Base-by-base conservation (phyloP, 345 rosid species). In the Corchorus olitorius region DNA sequence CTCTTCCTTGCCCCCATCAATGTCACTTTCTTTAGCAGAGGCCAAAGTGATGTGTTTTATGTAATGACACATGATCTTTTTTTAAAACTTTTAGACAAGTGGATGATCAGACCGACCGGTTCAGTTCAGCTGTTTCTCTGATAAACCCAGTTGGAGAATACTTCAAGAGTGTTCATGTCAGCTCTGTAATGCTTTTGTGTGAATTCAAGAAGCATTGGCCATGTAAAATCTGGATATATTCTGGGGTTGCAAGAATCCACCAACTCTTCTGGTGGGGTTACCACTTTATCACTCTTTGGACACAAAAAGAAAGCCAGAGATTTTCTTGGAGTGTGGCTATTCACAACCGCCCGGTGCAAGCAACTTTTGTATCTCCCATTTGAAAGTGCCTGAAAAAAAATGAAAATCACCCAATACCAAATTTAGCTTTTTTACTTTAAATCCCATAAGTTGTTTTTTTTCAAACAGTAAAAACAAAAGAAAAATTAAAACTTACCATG, bases 241-340 rank as follows among this genome's bases (percentile, higher is more conserved):
- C 99, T 87, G 60, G 94, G 93, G 43, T 83, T 75, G 66, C 9
- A 46, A 7, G 60, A 45, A 83, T 86, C 89, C 83, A 91, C 88
- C 75, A 96, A 83, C 75, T 92, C 92, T 0, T 65, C 64, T 19
- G 98, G 99, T 77, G 99, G 97, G 70, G 83, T 83, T 65, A 97
- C 90, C 74, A 92, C 89, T 83, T 83, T 91, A 72, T 94, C 98
- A 14, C 75, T 85, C 87, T 76, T 85, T 1, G 99, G 99, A 82
- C 98, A 92, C 75, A 94, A 52, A 83, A 97, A 97, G 86, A 97
- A 97, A 12, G 99, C 98, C 15, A 97, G 92, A 35, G 99, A 94
- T 87, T 94, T 97, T 74, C 99, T 92, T 27, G 93, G 79, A 3
- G 84, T 94, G 71, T 77, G 76, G 59, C 87, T 92, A 85, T 94